Evolutionary conservation across 768 basidiomycete genomes (phyloP), one percentile per base, ranked within the genome.

Genomic region (Porphyrellus cyaneotinctus): DNA sequence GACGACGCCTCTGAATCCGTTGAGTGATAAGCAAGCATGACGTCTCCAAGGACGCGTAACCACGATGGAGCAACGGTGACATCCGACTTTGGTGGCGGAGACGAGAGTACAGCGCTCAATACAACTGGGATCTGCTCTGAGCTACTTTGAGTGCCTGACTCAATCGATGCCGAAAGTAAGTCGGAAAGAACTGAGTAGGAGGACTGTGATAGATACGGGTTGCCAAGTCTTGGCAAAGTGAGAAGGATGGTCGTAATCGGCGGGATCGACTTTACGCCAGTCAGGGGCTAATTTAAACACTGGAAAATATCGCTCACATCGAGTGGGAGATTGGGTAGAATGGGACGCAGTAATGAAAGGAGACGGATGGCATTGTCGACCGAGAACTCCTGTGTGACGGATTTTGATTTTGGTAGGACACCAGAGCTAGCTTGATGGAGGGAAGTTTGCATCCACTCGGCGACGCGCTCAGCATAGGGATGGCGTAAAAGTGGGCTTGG

Each of bases 161-260:
- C 73, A 12, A 74, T 65, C 3, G 81, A 76, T 17, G 76, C 67
- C 22, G 79, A 66, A 56, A 97, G 85, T 6, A 98, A 77, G 58
- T 87, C 86, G 30, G 94, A 84, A 57, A 99, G 78, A 43, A 95
- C 79, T 35, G 88, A 84, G 67, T 95, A 97, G 28, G 89, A 78
- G 14, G 90, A 83, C 68, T 94, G 87, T 1, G 95, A 88, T 38
- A 99, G 79, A 68, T 94, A 97, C 20, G 88, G 82, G 60, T 91
- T 93, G 35, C 88, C 89, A 9, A 95, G 78, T 51, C 91, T 87
- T 18, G 95, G 93, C 30, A 97, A 82, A 22, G 80, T 75, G 7
- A 97, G 82, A 24, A 98, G 81, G 20, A 82, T 73, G 18, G 79
- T 76, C 20, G 85, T 85, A 45, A 97, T 80, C 6, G 75, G 57